Conservation (phyloP, 2,329 filamentous ascomycete species). For the Cladosporium sp. region DNA sequence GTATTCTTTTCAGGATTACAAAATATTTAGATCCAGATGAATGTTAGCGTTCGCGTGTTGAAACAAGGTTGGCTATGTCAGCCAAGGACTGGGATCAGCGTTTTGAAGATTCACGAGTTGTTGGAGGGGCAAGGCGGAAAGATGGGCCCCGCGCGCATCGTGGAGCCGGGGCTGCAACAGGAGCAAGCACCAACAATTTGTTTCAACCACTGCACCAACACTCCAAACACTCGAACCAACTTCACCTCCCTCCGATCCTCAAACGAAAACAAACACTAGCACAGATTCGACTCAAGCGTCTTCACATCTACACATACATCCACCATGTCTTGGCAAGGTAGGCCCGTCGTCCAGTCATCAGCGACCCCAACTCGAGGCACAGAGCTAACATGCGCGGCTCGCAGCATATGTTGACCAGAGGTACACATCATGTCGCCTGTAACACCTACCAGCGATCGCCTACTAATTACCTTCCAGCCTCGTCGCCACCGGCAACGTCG, state of each 20-base stretch:
- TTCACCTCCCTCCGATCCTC: not conserved
- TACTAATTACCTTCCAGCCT: constrained; percentile 52
- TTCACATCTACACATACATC: constrained; percentile 10
- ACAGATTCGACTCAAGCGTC: not conserved
- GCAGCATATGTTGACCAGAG: constrained; percentile 58
- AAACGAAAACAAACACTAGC: not conserved
- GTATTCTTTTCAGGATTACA: no score
- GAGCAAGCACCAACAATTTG: not conserved
- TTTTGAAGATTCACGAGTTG: not conserved
- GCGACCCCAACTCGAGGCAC: not conserved
- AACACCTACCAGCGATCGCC: constrained; percentile 1
- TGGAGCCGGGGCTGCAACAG: not conserved
- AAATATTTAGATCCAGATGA: no score
- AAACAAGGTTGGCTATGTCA: no score
- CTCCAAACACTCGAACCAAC: not conserved
- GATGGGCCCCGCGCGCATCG: not conserved
- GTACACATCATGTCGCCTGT: constrained; percentile 35
- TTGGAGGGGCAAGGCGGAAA: not conserved
- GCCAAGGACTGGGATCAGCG: no score
- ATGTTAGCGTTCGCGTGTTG: no score
- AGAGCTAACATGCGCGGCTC: constrained; percentile 12
- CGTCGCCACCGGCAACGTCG: constrained; percentile 69
- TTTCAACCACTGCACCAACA: not conserved
- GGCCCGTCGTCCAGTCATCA: constrained; percentile 19
- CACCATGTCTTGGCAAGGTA: constrained; percentile 73